phyloP scores from a whole-genome alignment of 345 rosid species.

The Ceriops decandra region DNA sequence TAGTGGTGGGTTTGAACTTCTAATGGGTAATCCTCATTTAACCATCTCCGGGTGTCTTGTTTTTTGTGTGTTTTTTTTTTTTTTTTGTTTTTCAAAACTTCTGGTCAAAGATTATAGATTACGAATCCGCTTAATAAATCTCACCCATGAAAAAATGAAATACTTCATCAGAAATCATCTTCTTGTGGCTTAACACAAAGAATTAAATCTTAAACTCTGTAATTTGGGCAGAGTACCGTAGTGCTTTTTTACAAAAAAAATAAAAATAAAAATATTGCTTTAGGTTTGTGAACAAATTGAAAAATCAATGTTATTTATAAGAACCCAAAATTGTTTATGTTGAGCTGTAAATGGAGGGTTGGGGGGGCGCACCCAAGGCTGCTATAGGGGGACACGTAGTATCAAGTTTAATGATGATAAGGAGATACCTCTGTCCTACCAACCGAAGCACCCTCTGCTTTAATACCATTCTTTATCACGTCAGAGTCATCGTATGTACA shows the following conservation, averaged over 20 bases:
- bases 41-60: background rate
- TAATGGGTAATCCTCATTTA: slow-evolving; percentile 17
- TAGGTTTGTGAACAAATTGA: too few species aligned
- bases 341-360: background rate
- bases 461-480: slow-evolving; percentile 7
- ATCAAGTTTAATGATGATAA: slow-evolving; percentile 44
- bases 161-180: too few species aligned
- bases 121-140: too few species aligned
- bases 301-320: background rate
- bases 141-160: too few species aligned
- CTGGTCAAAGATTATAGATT: background rate
- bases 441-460: slow-evolving; percentile 22
- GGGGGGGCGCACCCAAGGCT: background rate
- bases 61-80: too few species aligned
- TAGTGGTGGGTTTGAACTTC: slow-evolving; percentile 21
- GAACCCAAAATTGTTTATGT: background rate
- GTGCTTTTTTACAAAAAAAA: too few species aligned
- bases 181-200: too few species aligned
- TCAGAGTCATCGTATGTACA: background rate
- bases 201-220: too few species aligned
- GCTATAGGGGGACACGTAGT: slow-evolving; percentile 15
- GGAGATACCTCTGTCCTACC: slow-evolving; percentile 40
- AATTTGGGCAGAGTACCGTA: too few species aligned
- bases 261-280: too few species aligned
- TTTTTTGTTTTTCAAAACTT: background rate